Base-by-base conservation (phyloP, 1,139 yeast species). In the Trichomonascaceae sp. region DNA sequence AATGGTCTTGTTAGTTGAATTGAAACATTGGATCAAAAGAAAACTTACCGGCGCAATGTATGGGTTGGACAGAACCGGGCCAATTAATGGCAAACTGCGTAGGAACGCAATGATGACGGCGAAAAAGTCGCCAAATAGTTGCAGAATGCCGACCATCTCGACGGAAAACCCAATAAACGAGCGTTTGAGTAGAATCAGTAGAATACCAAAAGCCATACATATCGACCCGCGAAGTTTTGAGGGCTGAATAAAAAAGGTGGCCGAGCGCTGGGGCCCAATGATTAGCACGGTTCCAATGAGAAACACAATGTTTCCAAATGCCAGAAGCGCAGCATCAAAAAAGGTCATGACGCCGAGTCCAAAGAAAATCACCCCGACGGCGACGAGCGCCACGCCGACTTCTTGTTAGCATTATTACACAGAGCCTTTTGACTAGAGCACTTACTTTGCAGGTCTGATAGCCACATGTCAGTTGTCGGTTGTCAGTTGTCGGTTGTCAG, bases 331-430 rank as follows among this genome's bases (percentile, higher is more conserved):
- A 6, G 94, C 69, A 54, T 89, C 97, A 52, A 89, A 89, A 43
- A 89, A 75, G 17, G 95, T 73, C 52, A 85, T 52, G 29, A 89
- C 69, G 9, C 98, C 98, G 26, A 87, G 64, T 5, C 82, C 54
- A 56, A 89, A 80, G 54, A 84, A 78, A 31, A 81, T 56, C 37
- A 78, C 70, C 9, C 71, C 96, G 17, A 80, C 81, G 17, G 93
- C 87, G 11, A 95, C 82, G 65, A 87, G 80, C 6, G 85, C 95
- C 17, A 84, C 96, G 20, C 98, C 98, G 50, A 77, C 77, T 58
- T 85, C 94, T 82, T 22, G 13, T 16, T 16, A 16, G 23, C 30
- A 16, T 16, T 16, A 28, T 27, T 14, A 15, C 17, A 13, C 13
- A 16, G 15, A 4, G 11, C n/a, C 3, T 18, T 15, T n/a, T 18